phyloP scores from a whole-genome alignment of 768 basidiomycete species.

The Termitomyces sp. region DNA sequence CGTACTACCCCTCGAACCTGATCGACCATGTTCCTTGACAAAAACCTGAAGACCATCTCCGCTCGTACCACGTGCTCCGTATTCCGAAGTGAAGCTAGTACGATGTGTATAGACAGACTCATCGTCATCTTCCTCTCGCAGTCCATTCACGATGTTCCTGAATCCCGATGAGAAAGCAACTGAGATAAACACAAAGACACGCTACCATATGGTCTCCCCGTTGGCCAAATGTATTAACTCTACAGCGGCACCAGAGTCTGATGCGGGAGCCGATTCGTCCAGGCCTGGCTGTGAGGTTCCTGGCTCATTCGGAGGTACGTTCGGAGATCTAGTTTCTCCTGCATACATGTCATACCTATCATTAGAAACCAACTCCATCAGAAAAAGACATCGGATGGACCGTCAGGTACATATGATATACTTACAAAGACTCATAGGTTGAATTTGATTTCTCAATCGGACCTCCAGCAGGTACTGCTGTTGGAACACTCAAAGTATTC shows the following conservation, averaged over 20 bases:
- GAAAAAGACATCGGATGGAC: constrained; percentile 10
- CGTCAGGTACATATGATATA: constrained; percentile 14
- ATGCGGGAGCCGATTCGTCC: constrained; percentile 21
- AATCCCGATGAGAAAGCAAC: constrained; percentile 9
- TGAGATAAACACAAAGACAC: constrained; percentile 18
- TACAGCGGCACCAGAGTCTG: constrained; percentile 55
- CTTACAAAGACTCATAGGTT: constrained; percentile 75
- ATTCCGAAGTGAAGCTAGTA: constrained; percentile 70
- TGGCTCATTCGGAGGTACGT: constrained; percentile 26
- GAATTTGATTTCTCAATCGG: constrained; percentile 62
- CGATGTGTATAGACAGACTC: constrained; percentile 65
- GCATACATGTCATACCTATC: constrained; percentile 77
- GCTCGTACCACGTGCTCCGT: constrained; percentile 44
- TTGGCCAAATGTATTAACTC: constrained; percentile 84
- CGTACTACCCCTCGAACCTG: constrained; percentile 60
- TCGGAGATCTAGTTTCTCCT: constrained; percentile 44
- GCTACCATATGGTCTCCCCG: constrained; percentile 79
- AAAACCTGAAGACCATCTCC: constrained; percentile 65
- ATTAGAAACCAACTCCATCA: constrained; percentile 11
- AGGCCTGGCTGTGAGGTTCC: constrained; percentile 24
- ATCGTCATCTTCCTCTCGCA: constrained; percentile 73
- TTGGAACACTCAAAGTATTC: constrained; percentile 30
- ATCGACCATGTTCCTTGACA: constrained; percentile 69
- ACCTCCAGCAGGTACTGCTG: constrained; percentile 27
- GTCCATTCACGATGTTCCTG: constrained; percentile 80